Base-by-base conservation (phyloP, 108 stramenopile species). In the Mediolabrus comicus region DNA sequence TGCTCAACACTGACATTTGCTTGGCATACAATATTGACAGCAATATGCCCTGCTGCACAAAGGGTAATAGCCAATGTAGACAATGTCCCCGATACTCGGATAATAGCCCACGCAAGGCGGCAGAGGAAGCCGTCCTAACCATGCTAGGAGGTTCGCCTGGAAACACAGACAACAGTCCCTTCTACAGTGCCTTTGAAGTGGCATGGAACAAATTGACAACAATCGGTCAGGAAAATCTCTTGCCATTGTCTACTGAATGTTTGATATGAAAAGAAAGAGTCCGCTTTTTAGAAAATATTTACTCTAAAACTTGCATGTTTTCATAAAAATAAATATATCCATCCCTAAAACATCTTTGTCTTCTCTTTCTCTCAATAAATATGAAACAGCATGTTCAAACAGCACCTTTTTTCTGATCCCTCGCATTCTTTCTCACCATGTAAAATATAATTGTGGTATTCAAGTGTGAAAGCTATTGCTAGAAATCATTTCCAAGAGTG, bases 141-240 rank as follows among this genome's bases (percentile, higher is more conserved):
- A 70, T 70, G 53, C 22, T 79, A 3, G 78, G 78, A 24, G 78
- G 78, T 49, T 29, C 41, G 1, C 27, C 38, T 29, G 36, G 39
- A 0, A 79, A 65, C 61, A 70, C 74, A 12, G 75, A 75, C 46
- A 74, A 79, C 16, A 60, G 16, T 0, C 73, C 78, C 0, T 79
- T 79, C 52, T 79, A 79, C 59, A 51, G 17, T 3, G 38, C 54
- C 10, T 79, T 75, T 59, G 41, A 52, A 8, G 29, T 0, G 24
- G 78, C 78, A 31, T 79, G 78, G 78, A 60, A 33, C 33, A 79
- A 79, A 62, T 69, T 74, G 26, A 79, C 78, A 2, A 70, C 68
- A 11, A 54, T 57, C 25, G 78, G 78, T 6, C 71, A 65, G 31
- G 34, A 72, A 27, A 65, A 59, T 43, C 43, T 77, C 53, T 34